A percentile compares a stretch with the other conserved stretches of the same genome.
These are phyloP conservation scores for Myochromella boudieri DNA, from an alignment of 768 basidiomycete species.

Conservation along the genomic window DNA sequence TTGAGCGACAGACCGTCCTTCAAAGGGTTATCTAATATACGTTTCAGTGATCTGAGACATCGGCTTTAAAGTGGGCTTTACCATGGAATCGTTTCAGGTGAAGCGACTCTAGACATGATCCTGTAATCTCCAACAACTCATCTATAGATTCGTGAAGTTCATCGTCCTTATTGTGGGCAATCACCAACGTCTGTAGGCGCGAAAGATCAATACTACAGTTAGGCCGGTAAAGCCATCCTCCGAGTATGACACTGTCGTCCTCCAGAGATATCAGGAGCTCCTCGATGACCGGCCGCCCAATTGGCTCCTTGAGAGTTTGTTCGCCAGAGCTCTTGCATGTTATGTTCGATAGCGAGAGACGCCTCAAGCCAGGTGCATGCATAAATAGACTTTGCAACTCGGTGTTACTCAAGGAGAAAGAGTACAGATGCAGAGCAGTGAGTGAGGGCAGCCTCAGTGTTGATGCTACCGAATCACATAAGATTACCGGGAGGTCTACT, in stretches of 20 bases:
- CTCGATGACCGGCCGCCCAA: neutral
- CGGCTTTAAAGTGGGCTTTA: too few species aligned
- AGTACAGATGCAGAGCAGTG: conserved; percentile 1
- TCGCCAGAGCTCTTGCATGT: neutral
- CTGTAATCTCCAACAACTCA: too few species aligned
- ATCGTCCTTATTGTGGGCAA: neutral
- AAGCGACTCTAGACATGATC: too few species aligned
- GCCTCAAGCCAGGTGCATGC: conserved; percentile 1
- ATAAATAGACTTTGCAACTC: conserved; percentile 8
- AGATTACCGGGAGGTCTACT: neutral
- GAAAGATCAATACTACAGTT: conserved; percentile 9
- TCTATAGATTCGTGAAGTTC: too few species aligned
- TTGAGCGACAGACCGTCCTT: conserved; percentile 5
- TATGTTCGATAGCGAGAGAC: conserved; percentile 3
- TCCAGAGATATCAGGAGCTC: conserved; percentile 2
- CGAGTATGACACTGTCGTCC: neutral
- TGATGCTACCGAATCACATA: conserved; percentile 1
- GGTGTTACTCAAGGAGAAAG: neutral
- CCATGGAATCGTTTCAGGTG: too few species aligned
- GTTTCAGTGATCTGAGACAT: too few species aligned
- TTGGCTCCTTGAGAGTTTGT: neutral
- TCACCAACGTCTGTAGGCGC: conserved; percentile 1
- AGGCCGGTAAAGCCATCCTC: conserved; percentile 5
- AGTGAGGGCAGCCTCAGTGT: conserved; percentile 4
- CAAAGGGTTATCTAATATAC: neutral